These are phyloP conservation scores for Nigrospora oryzae DNA, from an alignment of 2,329 filamentous ascomycete species.

Conservation along the genomic window DNA sequence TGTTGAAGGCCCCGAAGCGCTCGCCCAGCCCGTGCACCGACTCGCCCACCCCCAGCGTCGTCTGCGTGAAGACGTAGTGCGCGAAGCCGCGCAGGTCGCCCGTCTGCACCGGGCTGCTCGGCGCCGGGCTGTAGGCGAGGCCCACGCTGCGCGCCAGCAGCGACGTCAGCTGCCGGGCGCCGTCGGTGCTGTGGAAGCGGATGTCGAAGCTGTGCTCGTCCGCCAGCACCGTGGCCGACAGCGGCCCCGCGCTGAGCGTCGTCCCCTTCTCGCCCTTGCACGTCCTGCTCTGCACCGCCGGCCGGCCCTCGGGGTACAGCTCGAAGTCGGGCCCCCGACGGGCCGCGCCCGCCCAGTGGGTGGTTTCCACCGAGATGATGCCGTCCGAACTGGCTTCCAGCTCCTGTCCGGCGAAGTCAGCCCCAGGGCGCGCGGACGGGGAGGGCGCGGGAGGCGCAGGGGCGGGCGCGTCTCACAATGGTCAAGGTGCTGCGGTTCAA, in stretches of 20 bases:
- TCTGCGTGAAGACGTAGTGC: conserved; percentile 50
- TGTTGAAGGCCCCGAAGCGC: conserved; percentile 69
- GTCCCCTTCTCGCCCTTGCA: conserved; percentile 32
- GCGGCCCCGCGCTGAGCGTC: conserved; percentile 38
- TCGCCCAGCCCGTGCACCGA: conserved; percentile 68
- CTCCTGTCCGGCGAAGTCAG: conserved; percentile 26
- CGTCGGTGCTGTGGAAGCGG: conserved; percentile 41
- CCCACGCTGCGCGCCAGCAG: conserved; percentile 47
- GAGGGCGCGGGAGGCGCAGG: too few species aligned
- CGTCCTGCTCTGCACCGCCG: conserved; percentile 28
- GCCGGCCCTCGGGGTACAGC: conserved; percentile 44
- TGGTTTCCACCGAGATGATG: conserved; percentile 50
- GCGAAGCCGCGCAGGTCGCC: conserved; percentile 43
- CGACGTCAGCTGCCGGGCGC: conserved; percentile 42
- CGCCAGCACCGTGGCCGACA: conserved; percentile 42
- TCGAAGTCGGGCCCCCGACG: conserved; percentile 48
- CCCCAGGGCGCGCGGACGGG: too few species aligned
- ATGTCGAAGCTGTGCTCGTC: conserved; percentile 45
- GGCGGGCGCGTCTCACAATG: conserved; percentile 25
- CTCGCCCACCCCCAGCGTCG: conserved; percentile 49
- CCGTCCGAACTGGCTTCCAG: conserved; percentile 49
- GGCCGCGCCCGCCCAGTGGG: conserved; percentile 46
- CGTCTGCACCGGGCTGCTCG: conserved; percentile 42
- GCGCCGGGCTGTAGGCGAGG: conserved; percentile 45
- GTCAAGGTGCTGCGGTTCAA: conserved; percentile 47